Base-by-base conservation (phyloP, 129 eudicot genomes). In the Smallanthus sonchifolius region DNA sequence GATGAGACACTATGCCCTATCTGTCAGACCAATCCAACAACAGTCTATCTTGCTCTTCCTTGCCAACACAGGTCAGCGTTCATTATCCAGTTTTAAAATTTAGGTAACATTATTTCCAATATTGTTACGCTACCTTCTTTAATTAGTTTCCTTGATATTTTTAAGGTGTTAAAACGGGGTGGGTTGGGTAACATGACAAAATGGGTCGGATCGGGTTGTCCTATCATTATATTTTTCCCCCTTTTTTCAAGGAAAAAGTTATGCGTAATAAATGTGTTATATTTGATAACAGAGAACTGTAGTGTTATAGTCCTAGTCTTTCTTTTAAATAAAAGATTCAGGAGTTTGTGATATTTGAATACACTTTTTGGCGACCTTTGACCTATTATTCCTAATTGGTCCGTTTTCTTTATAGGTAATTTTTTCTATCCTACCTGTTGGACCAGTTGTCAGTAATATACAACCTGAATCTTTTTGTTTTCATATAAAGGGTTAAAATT, bases 1-100 rank as follows among this genome's bases (percentile, higher is more conserved):
- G 95, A 95, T 78, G 97, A 95, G 30, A 86, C 81, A 35, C 54
- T 89, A 34, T 95, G 99, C 85, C 99, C 99, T 65, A 91, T 95
- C 45, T 95, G 99, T 81, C 97, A 82, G 83, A 36, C 83, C 11
- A 91, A 76, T 76, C 97, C 99, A 35, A 88, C 88, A 55, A 87
- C 86, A 17, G 94, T 92, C 54, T 95, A 91, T 85, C 72, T 91
- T 48, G 99, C 99, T 45, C 91, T 95, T 68, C 99, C 99, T 64
- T 91, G 99, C 76, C 93, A 87, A 73, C 99, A 95, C 92, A 95
- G 97, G 99, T 95, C 32, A 64, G 69, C 28, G 4, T 38, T 64
- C 28, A 3, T 64, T 38, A 37, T 61, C 67, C 32, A 39, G 14
- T 38, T 37, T 15, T 7, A 7, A 28, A 20, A 40, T 20, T 66